Conservation (phyloP, 768 basidiomycete genomes). For the Kwoniella mangroviensis region DNA sequence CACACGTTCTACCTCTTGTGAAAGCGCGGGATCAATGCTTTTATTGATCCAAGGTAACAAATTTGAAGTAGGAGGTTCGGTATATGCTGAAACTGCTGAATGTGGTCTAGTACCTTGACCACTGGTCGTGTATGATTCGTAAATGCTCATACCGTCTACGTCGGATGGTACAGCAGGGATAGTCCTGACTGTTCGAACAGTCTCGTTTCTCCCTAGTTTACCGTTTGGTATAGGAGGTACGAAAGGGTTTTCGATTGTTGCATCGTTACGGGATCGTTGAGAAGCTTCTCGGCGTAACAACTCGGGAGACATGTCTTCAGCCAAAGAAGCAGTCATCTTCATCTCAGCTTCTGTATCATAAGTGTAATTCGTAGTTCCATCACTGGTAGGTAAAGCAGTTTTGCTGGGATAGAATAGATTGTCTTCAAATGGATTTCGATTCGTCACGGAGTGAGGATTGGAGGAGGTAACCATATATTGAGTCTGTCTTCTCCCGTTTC, state of each 20-base stretch:
- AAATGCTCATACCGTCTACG: slow-evolving; percentile 7
- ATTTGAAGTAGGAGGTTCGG: slow-evolving; percentile 25
- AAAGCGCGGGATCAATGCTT: background rate
- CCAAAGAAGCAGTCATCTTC: slow-evolving; percentile 18
- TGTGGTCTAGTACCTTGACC: slow-evolving; percentile 6
- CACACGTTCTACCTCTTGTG: background rate
- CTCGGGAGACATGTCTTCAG: slow-evolving; percentile 15
- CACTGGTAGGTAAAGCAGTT: background rate
- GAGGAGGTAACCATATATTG: background rate
- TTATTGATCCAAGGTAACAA: slow-evolving; percentile 27
- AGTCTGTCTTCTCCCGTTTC: background rate
- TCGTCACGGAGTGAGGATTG: background rate
- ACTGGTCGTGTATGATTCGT: slow-evolving; percentile 2
- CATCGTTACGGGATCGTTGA: background rate
- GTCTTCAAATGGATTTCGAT: slow-evolving; percentile 10
- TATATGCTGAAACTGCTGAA: slow-evolving; percentile 7
- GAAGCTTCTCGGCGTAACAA: background rate
- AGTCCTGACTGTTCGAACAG: slow-evolving; percentile 11
- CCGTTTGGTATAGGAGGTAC: slow-evolving; percentile 14
- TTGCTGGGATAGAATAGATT: slow-evolving; percentile 12
- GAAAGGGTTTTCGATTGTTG: slow-evolving; percentile 15
- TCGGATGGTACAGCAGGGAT: slow-evolving; percentile 12
- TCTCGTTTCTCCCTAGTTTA: slow-evolving; percentile 8
- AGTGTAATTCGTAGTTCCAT: slow-evolving; percentile 6
- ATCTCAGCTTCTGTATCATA: background rate